Evolutionary conservation across 1,284 basidiomycete genomes (phyloP).

Genomic region (Ustilago crameri): DNA sequence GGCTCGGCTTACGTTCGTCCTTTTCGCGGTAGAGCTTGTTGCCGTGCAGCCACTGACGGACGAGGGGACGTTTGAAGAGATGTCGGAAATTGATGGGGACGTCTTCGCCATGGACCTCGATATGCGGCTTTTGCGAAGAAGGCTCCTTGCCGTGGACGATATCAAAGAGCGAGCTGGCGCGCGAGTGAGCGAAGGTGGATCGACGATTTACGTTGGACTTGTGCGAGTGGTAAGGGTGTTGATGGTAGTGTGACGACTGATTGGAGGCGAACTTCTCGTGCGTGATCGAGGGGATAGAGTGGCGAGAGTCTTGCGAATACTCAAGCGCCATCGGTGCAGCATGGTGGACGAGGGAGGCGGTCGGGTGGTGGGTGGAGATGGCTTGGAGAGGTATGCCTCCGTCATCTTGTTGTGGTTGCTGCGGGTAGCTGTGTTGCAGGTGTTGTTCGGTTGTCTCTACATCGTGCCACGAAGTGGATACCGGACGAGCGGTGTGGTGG

Average conservation of each 20-base stretch:
- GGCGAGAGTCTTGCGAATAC: constrained; percentile 17
- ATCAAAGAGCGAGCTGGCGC: constrained; percentile 31
- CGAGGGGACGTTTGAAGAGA: constrained; percentile 63
- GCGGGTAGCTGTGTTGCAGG: not conserved
- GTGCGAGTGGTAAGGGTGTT: not conserved
- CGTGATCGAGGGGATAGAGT: constrained; percentile 3
- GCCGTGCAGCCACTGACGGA: constrained; percentile 66
- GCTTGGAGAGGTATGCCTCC: constrained; percentile 12
- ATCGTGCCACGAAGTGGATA: constrained; percentile 25
- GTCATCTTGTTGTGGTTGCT: constrained; percentile 10
- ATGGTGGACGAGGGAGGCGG: constrained; percentile 12
- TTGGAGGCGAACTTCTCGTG: constrained; percentile 8
- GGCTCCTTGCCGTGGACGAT: constrained; percentile 27
- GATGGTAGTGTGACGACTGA: too few species aligned
- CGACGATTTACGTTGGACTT: constrained; percentile 1
- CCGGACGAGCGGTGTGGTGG: constrained; percentile 1
- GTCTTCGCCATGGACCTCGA: constrained; percentile 51
- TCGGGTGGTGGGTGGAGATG: constrained; percentile 5
- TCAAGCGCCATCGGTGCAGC: constrained; percentile 23
- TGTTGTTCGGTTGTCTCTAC: constrained; percentile 38
- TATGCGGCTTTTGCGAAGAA: constrained; percentile 22
- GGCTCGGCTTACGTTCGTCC: constrained; percentile 59
- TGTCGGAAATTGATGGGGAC: constrained; percentile 59
- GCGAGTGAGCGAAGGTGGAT: constrained; percentile 18
- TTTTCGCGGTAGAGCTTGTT: constrained; percentile 64